Base-by-base conservation (phyloP, 129 eudicot genomes). In the Tagetes erecta region DNA sequence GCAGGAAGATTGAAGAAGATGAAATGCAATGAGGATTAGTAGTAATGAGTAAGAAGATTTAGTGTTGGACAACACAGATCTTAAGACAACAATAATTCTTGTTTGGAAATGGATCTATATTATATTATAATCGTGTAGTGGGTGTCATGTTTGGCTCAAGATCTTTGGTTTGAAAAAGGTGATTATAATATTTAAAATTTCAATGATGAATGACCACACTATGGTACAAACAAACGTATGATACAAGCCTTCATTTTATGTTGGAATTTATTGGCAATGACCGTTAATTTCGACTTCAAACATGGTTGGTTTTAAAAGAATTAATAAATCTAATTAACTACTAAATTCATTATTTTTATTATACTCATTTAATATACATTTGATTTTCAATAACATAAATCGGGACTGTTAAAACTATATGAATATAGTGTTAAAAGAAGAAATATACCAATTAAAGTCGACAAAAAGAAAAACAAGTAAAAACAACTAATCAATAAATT, bases 111-210 rank as follows among this genome's bases (percentile, higher is more conserved):
- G 63, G 45, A 49, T 60, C 33, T 74, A 63, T 74, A 64, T 52
- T 40, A 39, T 71, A 20, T 33, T 1, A 6, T 36, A 11, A 38
- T 45, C 33, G 35, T 45, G 0, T 47, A 70, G 76, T 78, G 81
- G 76, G 76, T 78, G 52, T 12, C 81, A 78, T 78, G 81, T 78
- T 78, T 70, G 81, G 75, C 76, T 70, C 76, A 31, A 78, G 36
- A 78, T 78, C 70, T 77, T 77, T 46, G 6, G 6, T 58, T 68
- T 68, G 49, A 70, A 59, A 60, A 50, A 11, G 56, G 45, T 27
- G 56, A 30, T 47, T 75, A 53, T 75, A 46, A 27, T 50, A 45
- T 40, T 20, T 20, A 20, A 20, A 20, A 20, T 20, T 20, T 20
- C 27, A 20, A 20, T 20, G 27, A 20, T 20, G 27, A 20, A 20